These are phyloP conservation scores for Calonectria hongkongensis DNA, from an alignment of 2,329 filamentous ascomycete species.

Conservation along the genomic window DNA sequence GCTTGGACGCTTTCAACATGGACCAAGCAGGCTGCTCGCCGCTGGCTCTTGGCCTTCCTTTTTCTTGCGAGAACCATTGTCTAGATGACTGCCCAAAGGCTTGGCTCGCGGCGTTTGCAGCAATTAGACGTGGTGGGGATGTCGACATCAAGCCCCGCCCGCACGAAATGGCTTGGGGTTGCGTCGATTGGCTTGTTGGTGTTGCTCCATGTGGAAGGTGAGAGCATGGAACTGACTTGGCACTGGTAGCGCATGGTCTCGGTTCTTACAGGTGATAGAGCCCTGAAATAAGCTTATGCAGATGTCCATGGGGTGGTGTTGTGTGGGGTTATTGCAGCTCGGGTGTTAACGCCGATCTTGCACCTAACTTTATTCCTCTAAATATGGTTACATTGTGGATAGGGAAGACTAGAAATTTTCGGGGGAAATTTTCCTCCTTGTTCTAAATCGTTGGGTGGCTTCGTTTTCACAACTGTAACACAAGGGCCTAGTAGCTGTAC, in stretches of 20 bases:
- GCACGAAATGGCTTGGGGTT: conserved; percentile 31
- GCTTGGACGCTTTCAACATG: background rate
- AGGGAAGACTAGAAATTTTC: background rate
- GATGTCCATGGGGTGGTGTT: conserved; percentile 15
- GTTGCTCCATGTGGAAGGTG: conserved; percentile 37
- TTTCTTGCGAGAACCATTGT: background rate
- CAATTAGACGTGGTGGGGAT: conserved; percentile 30
- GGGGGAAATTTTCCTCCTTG: too few species aligned
- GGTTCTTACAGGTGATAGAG: background rate
- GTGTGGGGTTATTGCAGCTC: background rate
- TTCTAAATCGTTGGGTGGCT: too few species aligned
- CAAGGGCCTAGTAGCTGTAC: too few species aligned
- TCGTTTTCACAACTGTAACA: too few species aligned
- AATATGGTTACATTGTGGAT: background rate
- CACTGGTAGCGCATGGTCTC: background rate
- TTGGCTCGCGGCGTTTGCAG: conserved; percentile 22
- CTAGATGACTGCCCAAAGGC: background rate
- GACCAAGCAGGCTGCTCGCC: background rate
- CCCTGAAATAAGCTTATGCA: conserved; percentile 35
- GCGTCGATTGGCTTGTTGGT: conserved; percentile 8
- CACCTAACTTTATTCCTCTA: background rate
- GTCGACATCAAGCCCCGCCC: conserved; percentile 40
- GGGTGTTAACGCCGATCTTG: background rate
- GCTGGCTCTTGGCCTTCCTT: conserved; percentile 29
- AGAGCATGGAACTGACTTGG: conserved; percentile 48